Evolutionary conservation across 192 early-diverging fungal genomes (phyloP), one percentile per base, ranked within the genome.

Genomic region (Entomortierella chlamydospora): DNA sequence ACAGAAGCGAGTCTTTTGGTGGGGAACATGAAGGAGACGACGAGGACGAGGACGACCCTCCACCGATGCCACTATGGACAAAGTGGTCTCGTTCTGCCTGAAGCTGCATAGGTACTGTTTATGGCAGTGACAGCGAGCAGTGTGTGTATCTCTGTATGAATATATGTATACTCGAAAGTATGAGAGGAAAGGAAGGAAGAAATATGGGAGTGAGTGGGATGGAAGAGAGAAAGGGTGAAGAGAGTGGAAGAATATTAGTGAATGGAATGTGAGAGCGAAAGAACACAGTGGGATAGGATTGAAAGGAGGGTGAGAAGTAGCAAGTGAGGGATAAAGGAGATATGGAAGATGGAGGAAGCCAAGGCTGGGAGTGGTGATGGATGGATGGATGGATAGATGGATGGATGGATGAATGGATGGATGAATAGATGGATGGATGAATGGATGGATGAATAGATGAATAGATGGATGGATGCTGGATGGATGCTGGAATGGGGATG

Each of bases 11-110:
- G 37, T 73, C 41, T 28, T 73, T 65, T 23, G 71, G 55, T 4
- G 71, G 63, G 11, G 71, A 73, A 26, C 71, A 55, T 26, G 72
- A 47, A 6, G 72, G 58, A 37, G 65, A 47, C 7, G 61, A 47
- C 12, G 72, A 74, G 20, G 71, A 61, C 9, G 72, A 74, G 42
- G 73, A 76, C 4, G 64, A 76, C 0, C 73, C 73, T 56, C 73
- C 73, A 37, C 73, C 73, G 26, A 77, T 77, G 53, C 73, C 73
- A 15, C 57, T 39, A 23, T 70, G 73, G n/a, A 78, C 73, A 61
- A 77, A 77, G 22, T 68, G 52, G 37, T 73, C 70, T 37, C 73
- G 65, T 61, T 77, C 73, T 29, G 65, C 66, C 66, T 77, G 73
- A 45, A 77, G 73, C 26, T 77, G 73, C 73, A 77, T 77, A 9